These are phyloP conservation scores for Colletotrichum melonis DNA, from an alignment of 2,329 filamentous ascomycete genomes.

Conservation along the genomic window DNA sequence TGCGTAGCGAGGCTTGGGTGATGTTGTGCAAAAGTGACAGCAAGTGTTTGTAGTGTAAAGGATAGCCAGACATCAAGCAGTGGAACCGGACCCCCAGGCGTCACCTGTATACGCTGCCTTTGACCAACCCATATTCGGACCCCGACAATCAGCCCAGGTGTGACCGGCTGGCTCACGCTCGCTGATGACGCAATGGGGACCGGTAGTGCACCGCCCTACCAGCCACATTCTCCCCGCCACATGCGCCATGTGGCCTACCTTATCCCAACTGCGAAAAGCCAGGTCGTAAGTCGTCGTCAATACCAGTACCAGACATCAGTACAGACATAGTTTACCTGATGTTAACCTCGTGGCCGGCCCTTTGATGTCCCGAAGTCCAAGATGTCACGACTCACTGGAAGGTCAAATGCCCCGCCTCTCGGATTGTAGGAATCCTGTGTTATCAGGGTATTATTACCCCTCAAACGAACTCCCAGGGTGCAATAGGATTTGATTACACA, in stretches of 20 bases:
- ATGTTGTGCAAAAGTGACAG: not conserved
- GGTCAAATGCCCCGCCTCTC: not conserved
- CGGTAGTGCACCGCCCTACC: not conserved
- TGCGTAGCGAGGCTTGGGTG: not conserved
- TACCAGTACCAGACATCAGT: not conserved
- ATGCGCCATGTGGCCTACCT: not conserved
- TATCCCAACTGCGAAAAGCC: not conserved
- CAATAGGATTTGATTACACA: not conserved
- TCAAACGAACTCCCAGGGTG: not conserved
- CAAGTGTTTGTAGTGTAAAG: not conserved
- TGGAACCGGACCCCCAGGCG: not conserved
- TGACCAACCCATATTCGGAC: not conserved
- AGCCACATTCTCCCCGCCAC: not conserved
- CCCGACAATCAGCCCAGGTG: not conserved
- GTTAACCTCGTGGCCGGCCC: not conserved
- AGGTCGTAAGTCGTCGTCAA: not conserved
- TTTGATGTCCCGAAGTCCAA: constrained; percentile 11
- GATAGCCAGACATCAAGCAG: not conserved
- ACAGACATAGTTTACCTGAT: not conserved
- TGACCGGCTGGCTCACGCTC: not conserved
- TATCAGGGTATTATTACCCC: not conserved
- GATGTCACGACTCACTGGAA: constrained; percentile 2
- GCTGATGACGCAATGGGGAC: not conserved
- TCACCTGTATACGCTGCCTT: not conserved
- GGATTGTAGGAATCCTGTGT: not conserved